Evolutionary conservation across 768 basidiomycete species (phyloP).

Genomic region (Coprinellus micaceus): DNA sequence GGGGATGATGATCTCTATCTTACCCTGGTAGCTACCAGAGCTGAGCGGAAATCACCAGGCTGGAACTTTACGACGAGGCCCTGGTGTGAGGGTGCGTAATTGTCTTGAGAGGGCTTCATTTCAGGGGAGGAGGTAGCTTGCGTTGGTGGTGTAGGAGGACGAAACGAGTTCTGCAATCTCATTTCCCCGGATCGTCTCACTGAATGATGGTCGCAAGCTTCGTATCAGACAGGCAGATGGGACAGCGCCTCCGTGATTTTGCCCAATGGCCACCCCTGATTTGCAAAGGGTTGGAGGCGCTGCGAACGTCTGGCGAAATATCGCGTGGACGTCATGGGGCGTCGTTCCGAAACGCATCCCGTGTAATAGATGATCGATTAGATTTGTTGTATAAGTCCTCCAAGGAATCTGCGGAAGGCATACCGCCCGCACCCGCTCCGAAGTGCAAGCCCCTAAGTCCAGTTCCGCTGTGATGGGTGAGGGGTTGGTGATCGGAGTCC

Average conservation of each 20-base stretch:
- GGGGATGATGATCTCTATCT: background rate
- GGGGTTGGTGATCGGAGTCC: background rate
- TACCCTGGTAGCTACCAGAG: conserved; percentile 34
- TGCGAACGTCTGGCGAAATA: no score
- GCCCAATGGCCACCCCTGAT: background rate
- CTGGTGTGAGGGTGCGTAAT: conserved; percentile 32
- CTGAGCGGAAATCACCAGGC: conserved; percentile 35
- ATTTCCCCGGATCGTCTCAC: background rate
- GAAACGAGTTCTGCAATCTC: background rate
- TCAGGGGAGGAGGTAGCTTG: background rate
- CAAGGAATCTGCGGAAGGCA: no score
- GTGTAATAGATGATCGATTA: conserved; percentile 8
- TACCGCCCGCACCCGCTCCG: no score
- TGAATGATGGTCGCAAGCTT: background rate
- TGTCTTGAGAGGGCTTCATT: conserved; percentile 26
- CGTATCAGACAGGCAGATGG: background rate
- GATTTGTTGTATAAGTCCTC: background rate
- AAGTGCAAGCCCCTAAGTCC: background rate
- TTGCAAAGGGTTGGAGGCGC: no score
- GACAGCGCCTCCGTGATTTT: background rate
- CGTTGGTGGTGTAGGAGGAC: background rate
- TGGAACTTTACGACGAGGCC: conserved; percentile 34
- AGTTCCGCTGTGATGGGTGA: background rate
- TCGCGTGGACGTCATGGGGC: no score
- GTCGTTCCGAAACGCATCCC: background rate